phyloP scores from a whole-genome alignment of 768 basidiomycete genomes.

The Xerocomellus amylosporus region DNA sequence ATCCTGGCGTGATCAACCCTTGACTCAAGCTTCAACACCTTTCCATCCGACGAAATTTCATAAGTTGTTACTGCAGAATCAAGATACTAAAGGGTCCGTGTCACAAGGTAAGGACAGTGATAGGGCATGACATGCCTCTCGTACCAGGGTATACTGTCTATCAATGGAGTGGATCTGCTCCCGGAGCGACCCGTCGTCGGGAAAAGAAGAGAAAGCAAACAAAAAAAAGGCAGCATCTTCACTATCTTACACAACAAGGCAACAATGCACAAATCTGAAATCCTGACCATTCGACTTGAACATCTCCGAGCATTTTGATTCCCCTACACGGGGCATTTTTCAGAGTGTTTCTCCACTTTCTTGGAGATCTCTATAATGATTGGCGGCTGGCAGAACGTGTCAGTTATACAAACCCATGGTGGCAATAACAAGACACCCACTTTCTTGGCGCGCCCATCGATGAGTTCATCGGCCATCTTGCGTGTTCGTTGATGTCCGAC shows the following conservation, averaged over 20 bases:
- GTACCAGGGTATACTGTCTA: background rate
- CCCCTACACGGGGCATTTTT: conserved; percentile 8
- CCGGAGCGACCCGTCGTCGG: background rate
- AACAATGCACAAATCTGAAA: background rate
- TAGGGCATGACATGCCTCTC: background rate
- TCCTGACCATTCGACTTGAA: background rate
- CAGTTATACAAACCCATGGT: background rate
- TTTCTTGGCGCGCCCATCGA: conserved; percentile 1
- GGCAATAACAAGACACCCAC: conserved; percentile 1
- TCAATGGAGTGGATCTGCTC: background rate
- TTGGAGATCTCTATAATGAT: conserved; percentile 17
- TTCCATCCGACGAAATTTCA: background rate
- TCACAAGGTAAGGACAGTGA: background rate
- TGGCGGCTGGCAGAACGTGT: conserved; percentile 10
- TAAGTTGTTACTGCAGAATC: background rate
- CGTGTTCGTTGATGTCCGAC: conserved; percentile 12
- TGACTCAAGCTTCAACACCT: background rate
- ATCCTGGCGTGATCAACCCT: background rate
- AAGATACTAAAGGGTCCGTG: background rate
- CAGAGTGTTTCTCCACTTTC: conserved; percentile 1
- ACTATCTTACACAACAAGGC: background rate
- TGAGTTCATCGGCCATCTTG: conserved; percentile 1
- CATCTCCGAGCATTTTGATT: background rate
- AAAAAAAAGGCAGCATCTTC: background rate
- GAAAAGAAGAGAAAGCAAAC: background rate